These are phyloP conservation scores for Dalbergia oliveri DNA, from an alignment of 306 rosid species.

Conservation along the genomic window DNA sequence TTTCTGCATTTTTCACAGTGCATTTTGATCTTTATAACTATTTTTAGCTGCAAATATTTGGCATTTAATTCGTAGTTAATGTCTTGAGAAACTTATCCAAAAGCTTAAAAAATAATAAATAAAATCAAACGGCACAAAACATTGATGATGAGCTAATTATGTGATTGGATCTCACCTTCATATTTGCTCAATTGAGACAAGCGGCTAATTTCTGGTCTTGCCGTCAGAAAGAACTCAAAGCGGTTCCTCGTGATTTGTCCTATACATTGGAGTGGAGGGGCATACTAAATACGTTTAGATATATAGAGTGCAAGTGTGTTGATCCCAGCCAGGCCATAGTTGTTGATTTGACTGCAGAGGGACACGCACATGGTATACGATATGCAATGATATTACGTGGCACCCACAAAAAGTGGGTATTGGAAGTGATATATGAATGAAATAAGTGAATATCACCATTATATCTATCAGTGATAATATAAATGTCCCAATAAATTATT, in stretches of 20 bases:
- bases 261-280: neutral
- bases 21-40: constrained; percentile 46
- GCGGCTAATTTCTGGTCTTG: neutral
- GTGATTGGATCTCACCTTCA: neutral
- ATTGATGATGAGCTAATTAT: neutral
- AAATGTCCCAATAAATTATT: too few species aligned
- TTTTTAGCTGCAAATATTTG: constrained; percentile 44
- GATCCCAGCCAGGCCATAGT: neutral
- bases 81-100: neutral
- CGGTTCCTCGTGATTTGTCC: neutral
- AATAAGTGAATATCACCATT: too few species aligned
- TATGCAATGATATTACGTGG: too few species aligned
- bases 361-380: neutral
- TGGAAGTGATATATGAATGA: too few species aligned
- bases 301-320: neutral
- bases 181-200: neutral
- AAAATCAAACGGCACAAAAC: neutral
- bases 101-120: neutral
- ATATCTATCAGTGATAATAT: too few species aligned
- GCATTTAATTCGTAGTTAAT: neutral
- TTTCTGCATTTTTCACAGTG: constrained; percentile 47
- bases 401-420: too few species aligned
- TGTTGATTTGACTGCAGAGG: neutral
- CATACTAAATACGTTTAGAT: neutral
- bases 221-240: neutral